Evolutionary conservation across 805 yeast species (phyloP).

Genomic region (Lipomyces yamadae): DNA sequence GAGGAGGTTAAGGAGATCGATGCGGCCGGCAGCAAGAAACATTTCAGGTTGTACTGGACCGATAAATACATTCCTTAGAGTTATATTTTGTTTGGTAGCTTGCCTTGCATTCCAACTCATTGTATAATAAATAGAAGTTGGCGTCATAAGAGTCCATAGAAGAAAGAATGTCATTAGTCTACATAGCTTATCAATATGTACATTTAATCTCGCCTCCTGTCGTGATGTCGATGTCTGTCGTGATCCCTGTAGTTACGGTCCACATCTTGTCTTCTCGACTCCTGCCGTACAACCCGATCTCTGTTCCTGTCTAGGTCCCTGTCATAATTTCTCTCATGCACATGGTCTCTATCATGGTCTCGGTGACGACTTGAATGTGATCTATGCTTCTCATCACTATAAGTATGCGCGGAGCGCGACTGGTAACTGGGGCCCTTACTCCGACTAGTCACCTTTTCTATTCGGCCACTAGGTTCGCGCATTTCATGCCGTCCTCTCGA

Average conservation of each 20-base stretch:
- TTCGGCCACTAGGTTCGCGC: background rate
- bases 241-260: background rate
- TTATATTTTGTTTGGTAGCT: background rate
- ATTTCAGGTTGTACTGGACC: constrained; percentile 35
- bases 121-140: background rate
- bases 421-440: background rate
- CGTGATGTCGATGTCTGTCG: background rate
- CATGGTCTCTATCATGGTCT: constrained; percentile 9
- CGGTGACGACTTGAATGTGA: constrained; percentile 14
- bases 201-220: background rate
- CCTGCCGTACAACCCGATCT: background rate
- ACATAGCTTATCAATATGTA: background rate
- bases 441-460: constrained; percentile 9
- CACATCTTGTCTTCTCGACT: background rate
- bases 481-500: background rate
- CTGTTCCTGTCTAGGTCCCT: constrained; percentile 7
- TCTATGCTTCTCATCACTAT: constrained; percentile 9
- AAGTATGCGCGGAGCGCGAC: background rate
- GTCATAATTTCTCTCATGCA: constrained; percentile 13
- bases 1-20: constrained; percentile 57
- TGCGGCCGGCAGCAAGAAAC: constrained; percentile 48
- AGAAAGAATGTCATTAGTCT: background rate
- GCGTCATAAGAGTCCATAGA: background rate
- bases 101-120: background rate
- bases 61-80: constrained; percentile 20